These are phyloP conservation scores for Cladosporium sp. DNA, from an alignment of 2,329 filamentous ascomycete species.

Conservation along the genomic window DNA sequence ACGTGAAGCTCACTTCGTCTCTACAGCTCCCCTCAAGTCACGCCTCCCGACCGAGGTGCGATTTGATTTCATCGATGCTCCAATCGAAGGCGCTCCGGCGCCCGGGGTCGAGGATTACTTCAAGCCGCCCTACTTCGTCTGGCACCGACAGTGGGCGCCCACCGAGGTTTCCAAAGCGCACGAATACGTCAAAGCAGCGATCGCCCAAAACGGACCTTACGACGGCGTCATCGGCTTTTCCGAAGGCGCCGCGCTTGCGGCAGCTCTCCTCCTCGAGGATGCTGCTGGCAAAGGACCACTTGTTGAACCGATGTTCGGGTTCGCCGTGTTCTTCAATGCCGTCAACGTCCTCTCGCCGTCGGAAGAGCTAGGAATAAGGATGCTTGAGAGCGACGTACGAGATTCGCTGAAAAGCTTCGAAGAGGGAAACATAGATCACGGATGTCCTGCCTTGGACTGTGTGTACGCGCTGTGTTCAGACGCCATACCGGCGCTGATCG, in stretches of 20 bases:
- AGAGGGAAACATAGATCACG: background rate
- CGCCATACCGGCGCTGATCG: background rate
- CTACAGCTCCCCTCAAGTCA: background rate
- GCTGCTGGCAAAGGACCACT: background rate
- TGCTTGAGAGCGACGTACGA: background rate
- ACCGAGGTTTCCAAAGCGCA: background rate
- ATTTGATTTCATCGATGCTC: background rate
- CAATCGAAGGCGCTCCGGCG: background rate
- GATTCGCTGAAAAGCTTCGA: background rate
- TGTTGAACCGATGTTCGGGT: background rate
- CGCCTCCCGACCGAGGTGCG: background rate
- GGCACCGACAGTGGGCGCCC: background rate
- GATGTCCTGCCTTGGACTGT: background rate
- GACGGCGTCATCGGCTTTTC: background rate
- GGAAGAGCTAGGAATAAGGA: background rate
- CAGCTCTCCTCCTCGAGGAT: background rate
- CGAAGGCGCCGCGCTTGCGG: background rate
- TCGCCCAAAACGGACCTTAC: background rate
- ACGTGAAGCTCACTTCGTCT: no score
- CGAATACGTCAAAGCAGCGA: background rate
- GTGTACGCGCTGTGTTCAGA: background rate
- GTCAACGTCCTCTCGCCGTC: background rate
- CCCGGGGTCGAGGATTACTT: background rate
- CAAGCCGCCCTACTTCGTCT: background rate
- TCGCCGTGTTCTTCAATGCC: background rate